A percentile compares a stretch with the other conserved stretches of the same genome.
phyloP scores from a whole-genome alignment of 345 rosid species.

The Turnera subulata region DNA sequence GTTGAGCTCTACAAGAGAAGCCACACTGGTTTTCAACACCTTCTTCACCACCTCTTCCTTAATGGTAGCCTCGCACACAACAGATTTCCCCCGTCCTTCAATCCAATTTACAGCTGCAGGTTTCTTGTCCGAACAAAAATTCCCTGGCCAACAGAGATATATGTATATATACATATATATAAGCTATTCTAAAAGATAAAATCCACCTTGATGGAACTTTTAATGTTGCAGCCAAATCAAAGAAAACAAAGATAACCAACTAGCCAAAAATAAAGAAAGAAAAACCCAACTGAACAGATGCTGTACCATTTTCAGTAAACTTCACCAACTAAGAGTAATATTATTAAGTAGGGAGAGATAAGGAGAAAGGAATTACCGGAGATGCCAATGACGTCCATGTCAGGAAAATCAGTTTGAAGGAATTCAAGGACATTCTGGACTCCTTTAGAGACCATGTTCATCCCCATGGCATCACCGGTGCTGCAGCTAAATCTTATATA shows the following conservation, averaged over 20 bases:
- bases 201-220: too few relatives aligned
- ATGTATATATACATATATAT: too few relatives aligned
- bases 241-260: not conserved
- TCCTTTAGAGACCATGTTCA: conserved; percentile 96
- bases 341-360: too few relatives aligned
- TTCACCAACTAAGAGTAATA: not conserved
- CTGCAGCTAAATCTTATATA: conserved; percentile 68
- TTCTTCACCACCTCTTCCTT: conserved; percentile 72
- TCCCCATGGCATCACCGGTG: conserved; percentile 98
- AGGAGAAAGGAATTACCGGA: conserved; percentile 43
- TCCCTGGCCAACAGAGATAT: conserved; percentile 39
- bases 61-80: conserved; percentile 81
- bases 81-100: conserved; percentile 90
- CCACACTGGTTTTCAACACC: conserved; percentile 65
- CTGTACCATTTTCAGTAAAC: not conserved
- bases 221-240: too few relatives aligned
- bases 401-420: conserved; percentile 71
- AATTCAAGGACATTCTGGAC: conserved; percentile 85
- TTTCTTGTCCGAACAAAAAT: conserved; percentile 85
- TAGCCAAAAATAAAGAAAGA: not conserved
- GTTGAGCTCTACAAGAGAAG: conserved; percentile 75
- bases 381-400: conserved; percentile 80
- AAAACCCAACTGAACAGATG: not conserved
- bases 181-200: too few relatives aligned
- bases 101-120: conserved; percentile 96